Conservation (phyloP, 2,329 filamentous ascomycete species). For the Trichoderma guizhouense region DNA sequence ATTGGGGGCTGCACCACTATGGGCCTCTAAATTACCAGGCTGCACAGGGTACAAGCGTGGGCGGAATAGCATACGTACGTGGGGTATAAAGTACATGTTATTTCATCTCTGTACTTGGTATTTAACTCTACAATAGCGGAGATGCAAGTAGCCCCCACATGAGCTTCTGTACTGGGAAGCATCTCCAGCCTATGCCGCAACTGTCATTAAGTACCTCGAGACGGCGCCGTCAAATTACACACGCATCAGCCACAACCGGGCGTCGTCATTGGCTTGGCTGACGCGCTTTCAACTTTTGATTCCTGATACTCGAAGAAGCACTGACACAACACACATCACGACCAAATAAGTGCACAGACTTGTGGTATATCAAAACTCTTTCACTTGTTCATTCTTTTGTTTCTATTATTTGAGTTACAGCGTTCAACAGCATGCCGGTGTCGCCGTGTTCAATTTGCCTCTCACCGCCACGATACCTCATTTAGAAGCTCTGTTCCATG, state of each 20-base stretch:
- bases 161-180: background rate
- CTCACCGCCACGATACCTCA: conserved; percentile 2
- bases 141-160: background rate
- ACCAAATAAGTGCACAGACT: background rate
- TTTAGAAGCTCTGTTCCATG: background rate
- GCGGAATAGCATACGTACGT: background rate
- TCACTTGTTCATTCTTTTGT: background rate
- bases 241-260: conserved; percentile 12
- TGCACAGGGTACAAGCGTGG: background rate
- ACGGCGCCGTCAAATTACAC: background rate
- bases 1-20: conserved; percentile 1
- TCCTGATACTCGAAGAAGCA: background rate
- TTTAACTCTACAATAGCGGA: accelerated
- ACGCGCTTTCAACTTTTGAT: background rate
- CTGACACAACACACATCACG: background rate
- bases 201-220: background rate
- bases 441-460: background rate
- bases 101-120: background rate
- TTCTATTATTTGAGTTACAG: background rate
- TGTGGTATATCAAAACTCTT: background rate
- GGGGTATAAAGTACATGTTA: background rate
- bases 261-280: conserved; percentile 13
- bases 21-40: background rate
- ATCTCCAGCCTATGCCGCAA: background rate
- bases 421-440: background rate